Base-by-base conservation (phyloP, 2,329 filamentous ascomycete species). In the Arthrobotrys iridis region DNA sequence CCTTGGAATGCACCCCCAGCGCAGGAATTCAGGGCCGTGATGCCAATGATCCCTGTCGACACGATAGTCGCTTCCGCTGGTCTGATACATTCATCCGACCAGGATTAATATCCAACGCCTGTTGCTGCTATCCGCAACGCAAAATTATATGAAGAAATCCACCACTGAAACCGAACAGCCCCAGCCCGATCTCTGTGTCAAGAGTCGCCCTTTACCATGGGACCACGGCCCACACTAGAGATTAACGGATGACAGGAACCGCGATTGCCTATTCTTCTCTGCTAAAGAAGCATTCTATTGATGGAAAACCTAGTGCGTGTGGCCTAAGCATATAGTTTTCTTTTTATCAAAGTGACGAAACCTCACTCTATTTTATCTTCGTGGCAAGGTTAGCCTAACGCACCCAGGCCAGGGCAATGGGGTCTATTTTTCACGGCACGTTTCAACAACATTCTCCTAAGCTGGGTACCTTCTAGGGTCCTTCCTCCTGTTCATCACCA, bases 21-120 rank as follows among this genome's bases (percentile, higher is more conserved):
- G 15, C 37, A 63, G 71, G 71, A 75, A 68, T 30, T 50, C 46
- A 75, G 71, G 71, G 45, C 71, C 71, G 71, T 52, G 63, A 48
- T 55, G 63, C 71, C 57, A 75, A 63, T 46, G 35, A 74, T 33
- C 70, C 71, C 58, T 75, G 71, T 18, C 26, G n/a, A n/a, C 45
- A 41, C 30, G 30, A 40, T 30, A 45, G 63, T 75, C 71, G 71
- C 71, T 75, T 75, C 63, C 63, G 30, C 33, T 30, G 30, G 13
- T 28, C 71, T 68, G 63, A 68, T 26, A 55, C 58, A 58, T 35
- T n/a, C 20, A 48, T 13, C 40, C 24, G 28, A 24, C 50, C n/a
- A 22, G 43, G 41, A 37, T 30, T 30, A n/a, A 22, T 37, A 37
- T 43, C 48, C 63, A 37, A 46, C 55, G 8, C 30, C 37, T 22